phyloP scores from a whole-genome alignment of 352 stramenopile genomes.

The Globisporangium solare region DNA sequence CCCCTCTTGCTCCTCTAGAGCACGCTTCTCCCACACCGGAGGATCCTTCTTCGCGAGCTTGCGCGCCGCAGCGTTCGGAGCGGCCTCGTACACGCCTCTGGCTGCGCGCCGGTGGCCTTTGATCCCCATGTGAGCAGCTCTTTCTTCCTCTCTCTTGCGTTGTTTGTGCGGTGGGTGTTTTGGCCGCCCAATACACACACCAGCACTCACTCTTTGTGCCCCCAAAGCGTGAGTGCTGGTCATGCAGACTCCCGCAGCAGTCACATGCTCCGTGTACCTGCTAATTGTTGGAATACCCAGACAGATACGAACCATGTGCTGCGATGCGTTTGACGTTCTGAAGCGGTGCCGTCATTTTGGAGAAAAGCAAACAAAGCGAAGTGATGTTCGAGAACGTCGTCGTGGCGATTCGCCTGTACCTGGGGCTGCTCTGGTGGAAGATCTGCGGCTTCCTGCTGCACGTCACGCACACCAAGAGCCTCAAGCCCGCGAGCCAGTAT shows the following conservation, averaged over 20 bases:
- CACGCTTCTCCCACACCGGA: slow-evolving; percentile 7
- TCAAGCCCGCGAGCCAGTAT: slow-evolving; percentile 57
- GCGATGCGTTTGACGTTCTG: too few species aligned
- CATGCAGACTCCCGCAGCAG: not conserved
- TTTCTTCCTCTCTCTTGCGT: not conserved
- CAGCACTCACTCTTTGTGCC: too few species aligned
- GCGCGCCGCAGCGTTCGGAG: slow-evolving; percentile 13
- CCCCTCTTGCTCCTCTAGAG: slow-evolving; percentile 1
- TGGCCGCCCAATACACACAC: too few species aligned
- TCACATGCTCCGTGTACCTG: too few species aligned
- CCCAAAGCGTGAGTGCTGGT: not conserved
- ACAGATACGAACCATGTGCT: too few species aligned
- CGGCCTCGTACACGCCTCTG: slow-evolving; percentile 19
- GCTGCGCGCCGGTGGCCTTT: slow-evolving; percentile 41
- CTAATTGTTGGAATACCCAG: too few species aligned
- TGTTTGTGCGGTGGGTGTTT: not conserved
- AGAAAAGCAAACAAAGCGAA: not conserved
- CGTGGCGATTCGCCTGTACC: slow-evolving; percentile 37
- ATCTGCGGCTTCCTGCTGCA: slow-evolving; percentile 51
- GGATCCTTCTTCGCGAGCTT: slow-evolving; percentile 18
- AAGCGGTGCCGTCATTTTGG: too few species aligned
- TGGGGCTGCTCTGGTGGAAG: slow-evolving; percentile 66
- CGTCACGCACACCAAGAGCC: slow-evolving; percentile 32
- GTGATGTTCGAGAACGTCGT: slow-evolving; percentile 22
- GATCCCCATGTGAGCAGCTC: slow-evolving; percentile 50